Percentiles rank a stretch among this genome's conserved stretches.
Conservation (phyloP, 2,329 filamentous ascomycete species). For the Fusarium keratoplasticum region DNA sequence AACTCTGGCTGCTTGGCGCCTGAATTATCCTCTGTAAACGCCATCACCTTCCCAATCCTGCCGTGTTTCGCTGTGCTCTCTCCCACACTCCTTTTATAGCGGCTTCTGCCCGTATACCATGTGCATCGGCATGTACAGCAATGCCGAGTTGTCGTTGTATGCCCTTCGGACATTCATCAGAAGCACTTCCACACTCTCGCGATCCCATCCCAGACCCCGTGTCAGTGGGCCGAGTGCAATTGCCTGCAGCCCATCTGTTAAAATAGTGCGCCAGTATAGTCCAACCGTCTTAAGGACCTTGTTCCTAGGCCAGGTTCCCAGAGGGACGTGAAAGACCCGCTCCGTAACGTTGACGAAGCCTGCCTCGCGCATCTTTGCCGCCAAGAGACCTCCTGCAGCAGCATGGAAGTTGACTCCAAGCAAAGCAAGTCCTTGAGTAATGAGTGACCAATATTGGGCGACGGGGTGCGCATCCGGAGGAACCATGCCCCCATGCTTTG, state of each 20-base stretch:
- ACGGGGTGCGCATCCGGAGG: slow-evolving; percentile 53
- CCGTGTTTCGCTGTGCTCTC: slow-evolving; percentile 3
- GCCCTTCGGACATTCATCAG: slow-evolving; percentile 61
- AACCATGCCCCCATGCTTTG: slow-evolving; percentile 54
- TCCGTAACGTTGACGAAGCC: slow-evolving; percentile 66
- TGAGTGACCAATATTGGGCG: slow-evolving; percentile 59
- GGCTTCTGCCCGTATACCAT: slow-evolving; percentile 67
- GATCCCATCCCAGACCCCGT: slow-evolving; percentile 60
- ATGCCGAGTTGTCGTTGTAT: slow-evolving; percentile 58
- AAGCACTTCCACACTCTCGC: slow-evolving; percentile 61
- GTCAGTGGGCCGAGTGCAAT: slow-evolving; percentile 65
- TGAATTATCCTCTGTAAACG: background rate
- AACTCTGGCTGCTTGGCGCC: background rate
- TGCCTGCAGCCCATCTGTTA: slow-evolving; percentile 62
- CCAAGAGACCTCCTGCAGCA: slow-evolving; percentile 55
- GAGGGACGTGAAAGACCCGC: slow-evolving; percentile 62
- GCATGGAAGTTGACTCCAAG: slow-evolving; percentile 62
- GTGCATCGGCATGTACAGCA: slow-evolving; percentile 67
- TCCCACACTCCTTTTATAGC: slow-evolving; percentile 8
- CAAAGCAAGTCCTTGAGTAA: slow-evolving; percentile 56
- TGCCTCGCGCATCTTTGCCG: slow-evolving; percentile 59
- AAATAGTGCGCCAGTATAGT: slow-evolving; percentile 62
- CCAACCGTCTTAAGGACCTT: slow-evolving; percentile 63
- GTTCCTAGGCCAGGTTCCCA: slow-evolving; percentile 66
- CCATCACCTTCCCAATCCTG: background rate